Evolutionary conservation across 306 rosid species (phyloP), one percentile per base, ranked within the genome.

Genomic region (Alnus glutinosa): DNA sequence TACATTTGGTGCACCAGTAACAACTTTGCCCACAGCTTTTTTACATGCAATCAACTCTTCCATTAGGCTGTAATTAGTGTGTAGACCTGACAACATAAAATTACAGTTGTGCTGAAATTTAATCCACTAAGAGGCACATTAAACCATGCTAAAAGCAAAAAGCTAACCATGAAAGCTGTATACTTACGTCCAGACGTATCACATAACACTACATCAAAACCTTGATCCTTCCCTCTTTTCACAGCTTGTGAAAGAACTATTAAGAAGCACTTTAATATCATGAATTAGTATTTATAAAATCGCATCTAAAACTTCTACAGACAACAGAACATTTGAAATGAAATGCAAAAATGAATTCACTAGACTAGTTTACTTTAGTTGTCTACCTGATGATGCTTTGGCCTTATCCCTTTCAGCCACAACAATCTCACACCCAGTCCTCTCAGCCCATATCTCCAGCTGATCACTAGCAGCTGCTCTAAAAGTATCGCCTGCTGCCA

Each of bases 381-480:
- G 77, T 71, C 80, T 73, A 91, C 98, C 98, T 85, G 87, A 77
- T 58, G 97, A 44, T 74, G 99, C 99, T 84, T 95, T 91, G 67
- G 96, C 96, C 79, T 92, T 90, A 68, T 91, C 94, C 71, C 67
- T 44, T 83, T 95, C 97, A 82, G 98, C 96, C 74, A 88, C 81
- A 79, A 95, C 89, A 83, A 95, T 95, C 86, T 95, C 97, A 85
- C 99, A 95, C 46, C 87, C 98, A 79, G 93, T 90, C 85, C 99
- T 90, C 86, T 90, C 97, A 16, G 99, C 99, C 99, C 99, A 95
- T 82, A 95, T 93, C 88, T 95, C 99, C 51, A 95, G 89, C 89
- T 95, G 98, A 77, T 95, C 99, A 79, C 97, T 85, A 37, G 99
- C 98, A 79, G 99, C 99, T 81, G 99, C 98, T 90, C 99, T 89